Percentiles rank a stretch among this genome's conserved stretches.
These are phyloP conservation scores for Dillenia suffruticosa DNA, from an alignment of 164 flowering plant genomes.

Conservation along the genomic window DNA sequence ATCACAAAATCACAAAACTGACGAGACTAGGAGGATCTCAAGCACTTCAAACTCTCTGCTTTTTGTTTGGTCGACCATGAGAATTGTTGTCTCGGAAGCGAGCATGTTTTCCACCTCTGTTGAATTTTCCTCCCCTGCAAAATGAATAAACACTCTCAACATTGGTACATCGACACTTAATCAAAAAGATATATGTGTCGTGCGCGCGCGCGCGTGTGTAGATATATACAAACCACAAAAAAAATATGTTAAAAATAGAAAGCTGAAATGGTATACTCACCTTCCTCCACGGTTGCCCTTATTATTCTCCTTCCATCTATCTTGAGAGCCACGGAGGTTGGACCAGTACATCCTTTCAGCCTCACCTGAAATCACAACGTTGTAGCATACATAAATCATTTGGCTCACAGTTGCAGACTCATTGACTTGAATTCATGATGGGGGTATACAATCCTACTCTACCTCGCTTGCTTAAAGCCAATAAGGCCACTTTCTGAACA, in stretches of 20 bases:
- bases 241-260: not conserved
- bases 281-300: conserved; percentile 49
- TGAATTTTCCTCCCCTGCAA: conserved; percentile 63
- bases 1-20: too few species aligned
- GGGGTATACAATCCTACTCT: not conserved
- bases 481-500: not conserved
- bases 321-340: conserved; percentile 51
- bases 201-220: not conserved
- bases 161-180: not conserved
- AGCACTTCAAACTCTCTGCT: conserved; percentile 41
- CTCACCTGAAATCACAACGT: conserved; percentile 45
- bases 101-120: conserved; percentile 46
- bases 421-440: not conserved
- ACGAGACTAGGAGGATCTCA: conserved; percentile 6
- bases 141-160: not conserved
- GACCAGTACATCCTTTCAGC: conserved; percentile 88
- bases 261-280: conserved; percentile 17
- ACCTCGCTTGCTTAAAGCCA: not conserved
- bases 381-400: not conserved
- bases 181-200: not conserved
- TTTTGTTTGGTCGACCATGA: conserved; percentile 49
- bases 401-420: not conserved
- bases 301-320: conserved; percentile 30
- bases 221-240: not conserved
- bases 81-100: conserved; percentile 40